These are phyloP conservation scores for Iberis pinnata DNA, from an alignment of 345 rosid species.

Conservation along the genomic window DNA sequence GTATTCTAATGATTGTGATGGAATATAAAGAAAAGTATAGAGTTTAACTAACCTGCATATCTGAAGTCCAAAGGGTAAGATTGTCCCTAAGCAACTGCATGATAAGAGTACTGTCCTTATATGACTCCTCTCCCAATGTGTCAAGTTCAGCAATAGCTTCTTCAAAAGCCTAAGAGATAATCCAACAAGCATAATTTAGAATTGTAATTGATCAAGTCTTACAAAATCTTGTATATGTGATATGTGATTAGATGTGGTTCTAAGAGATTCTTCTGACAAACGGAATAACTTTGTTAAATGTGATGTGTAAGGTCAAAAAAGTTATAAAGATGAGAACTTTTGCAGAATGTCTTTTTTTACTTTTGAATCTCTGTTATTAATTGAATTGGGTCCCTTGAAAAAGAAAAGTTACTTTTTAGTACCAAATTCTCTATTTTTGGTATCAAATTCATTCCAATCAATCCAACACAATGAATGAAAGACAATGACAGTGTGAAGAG, in stretches of 20 bases:
- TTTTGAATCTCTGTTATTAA: conserved; percentile 18
- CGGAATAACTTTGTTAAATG: conserved; percentile 19
- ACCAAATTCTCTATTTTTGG: conserved; percentile 11
- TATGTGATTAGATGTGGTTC: not conserved
- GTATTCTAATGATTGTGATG: not conserved
- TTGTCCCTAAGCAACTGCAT: conserved; percentile 63
- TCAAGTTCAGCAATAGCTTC: conserved; percentile 70
- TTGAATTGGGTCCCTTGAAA: conserved; percentile 24
- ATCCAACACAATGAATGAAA: conserved; percentile 19
- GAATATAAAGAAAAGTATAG: not conserved
- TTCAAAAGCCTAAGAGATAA: conserved; percentile 45
- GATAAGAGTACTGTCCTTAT: conserved; percentile 60
- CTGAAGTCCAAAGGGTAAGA: conserved; percentile 57
- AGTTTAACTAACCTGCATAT: conserved; percentile 44
- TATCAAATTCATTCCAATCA: conserved; percentile 2
- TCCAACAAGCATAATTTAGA: conserved; percentile 7
- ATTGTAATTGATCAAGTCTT: too few relatives aligned
- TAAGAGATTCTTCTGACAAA: conserved; percentile 22
- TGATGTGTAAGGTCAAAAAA: conserved; percentile 8
- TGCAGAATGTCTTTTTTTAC: conserved; percentile 16
- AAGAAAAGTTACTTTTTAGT: conserved; percentile 8
- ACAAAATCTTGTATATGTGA: not conserved
- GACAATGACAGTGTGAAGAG: not conserved
- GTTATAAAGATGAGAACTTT: conserved; percentile 18
- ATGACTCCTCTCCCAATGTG: conserved; percentile 56